These are phyloP conservation scores for Gelatoporia subvermispora DNA, from an alignment of 768 basidiomycete species.

Conservation along the genomic window DNA sequence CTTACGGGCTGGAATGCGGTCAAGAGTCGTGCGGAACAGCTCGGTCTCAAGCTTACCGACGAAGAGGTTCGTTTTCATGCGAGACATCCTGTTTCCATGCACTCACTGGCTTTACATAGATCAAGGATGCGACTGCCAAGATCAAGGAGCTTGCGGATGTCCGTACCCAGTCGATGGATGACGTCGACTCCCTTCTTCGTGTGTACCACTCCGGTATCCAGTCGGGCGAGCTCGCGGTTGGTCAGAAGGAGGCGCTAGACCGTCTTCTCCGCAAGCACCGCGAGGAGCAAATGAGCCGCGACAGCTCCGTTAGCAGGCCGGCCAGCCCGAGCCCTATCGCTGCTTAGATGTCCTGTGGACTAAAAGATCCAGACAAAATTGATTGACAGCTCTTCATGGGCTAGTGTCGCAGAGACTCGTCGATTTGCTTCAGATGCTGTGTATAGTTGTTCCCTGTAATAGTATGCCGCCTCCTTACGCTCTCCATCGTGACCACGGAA, in stretches of 20 bases:
- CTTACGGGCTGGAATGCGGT: constrained; percentile 99
- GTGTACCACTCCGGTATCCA: constrained; percentile 94
- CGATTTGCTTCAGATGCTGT: too few species aligned
- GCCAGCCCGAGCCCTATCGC: constrained; percentile 3
- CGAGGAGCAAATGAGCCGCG: constrained; percentile 20
- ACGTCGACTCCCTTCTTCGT: constrained; percentile 94
- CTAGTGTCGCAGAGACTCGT: too few species aligned
- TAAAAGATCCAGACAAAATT: neutral
- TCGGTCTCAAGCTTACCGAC: constrained; percentile 84
- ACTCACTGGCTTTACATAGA: constrained; percentile 32
- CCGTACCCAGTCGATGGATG: constrained; percentile 97
- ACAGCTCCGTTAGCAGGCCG: constrained; percentile 2
- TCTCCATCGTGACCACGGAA: too few species aligned
- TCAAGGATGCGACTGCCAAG: constrained; percentile 98
- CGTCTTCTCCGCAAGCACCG: constrained; percentile 79
- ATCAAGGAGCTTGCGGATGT: constrained; percentile 99
- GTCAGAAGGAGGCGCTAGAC: constrained; percentile 91
- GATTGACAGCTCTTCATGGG: too few species aligned
- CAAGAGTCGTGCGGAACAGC: constrained; percentile 98
- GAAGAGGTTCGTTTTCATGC: constrained; percentile 59
- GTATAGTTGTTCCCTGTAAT: too few species aligned
- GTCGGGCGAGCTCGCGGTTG: constrained; percentile 86
- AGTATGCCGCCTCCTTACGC: too few species aligned
- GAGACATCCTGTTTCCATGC: neutral
- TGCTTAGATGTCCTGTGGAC: neutral